Evolutionary conservation across 352 stramenopile genomes (phyloP).

Genomic region (Pythium rhizo-oryzae): DNA sequence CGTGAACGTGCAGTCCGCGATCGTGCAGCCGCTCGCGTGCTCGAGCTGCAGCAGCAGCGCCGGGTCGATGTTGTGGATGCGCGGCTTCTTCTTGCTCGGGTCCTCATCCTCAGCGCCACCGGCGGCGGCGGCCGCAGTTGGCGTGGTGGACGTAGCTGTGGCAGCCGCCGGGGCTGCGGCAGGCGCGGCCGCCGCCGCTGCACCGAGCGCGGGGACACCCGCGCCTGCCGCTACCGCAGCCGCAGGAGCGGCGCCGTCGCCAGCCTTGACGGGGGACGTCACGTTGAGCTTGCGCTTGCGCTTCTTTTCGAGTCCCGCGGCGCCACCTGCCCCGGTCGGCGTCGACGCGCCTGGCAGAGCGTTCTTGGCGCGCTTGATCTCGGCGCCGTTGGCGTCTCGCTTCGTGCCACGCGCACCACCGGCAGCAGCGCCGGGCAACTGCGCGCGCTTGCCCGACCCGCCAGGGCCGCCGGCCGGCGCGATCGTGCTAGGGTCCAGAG

Average conservation of each 20-base stretch:
- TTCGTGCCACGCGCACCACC: conserved; percentile 32
- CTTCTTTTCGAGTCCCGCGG: conserved; percentile 29
- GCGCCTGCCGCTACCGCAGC: background rate
- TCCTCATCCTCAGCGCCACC: conserved; percentile 51
- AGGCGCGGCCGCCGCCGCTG: background rate
- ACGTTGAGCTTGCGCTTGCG: conserved; percentile 78
- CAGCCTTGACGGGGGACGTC: conserved; percentile 35
- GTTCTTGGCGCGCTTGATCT: conserved; percentile 34
- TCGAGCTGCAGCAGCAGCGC: conserved; percentile 86
- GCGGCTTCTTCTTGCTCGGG: conserved; percentile 90
- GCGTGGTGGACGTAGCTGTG: background rate
- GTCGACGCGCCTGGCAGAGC: conserved; percentile 16
- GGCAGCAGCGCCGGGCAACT: conserved; percentile 33
- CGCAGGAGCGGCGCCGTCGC: background rate
- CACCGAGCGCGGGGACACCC: too few species aligned
- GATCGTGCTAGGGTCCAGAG: conserved; percentile 29
- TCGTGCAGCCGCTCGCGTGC: conserved; percentile 75
- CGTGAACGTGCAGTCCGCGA: conserved; percentile 77
- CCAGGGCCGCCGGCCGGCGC: conserved; percentile 19
- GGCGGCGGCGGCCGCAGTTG: conserved; percentile 1
- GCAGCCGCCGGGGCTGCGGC: background rate
- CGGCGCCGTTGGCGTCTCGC: conserved; percentile 29
- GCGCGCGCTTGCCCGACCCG: conserved; percentile 27
- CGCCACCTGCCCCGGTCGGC: conserved; percentile 19
- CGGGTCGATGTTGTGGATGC: conserved; percentile 89